phyloP scores from a whole-genome alignment of 1,284 basidiomycete genomes.

The Apiotrichum sp. region DNA sequence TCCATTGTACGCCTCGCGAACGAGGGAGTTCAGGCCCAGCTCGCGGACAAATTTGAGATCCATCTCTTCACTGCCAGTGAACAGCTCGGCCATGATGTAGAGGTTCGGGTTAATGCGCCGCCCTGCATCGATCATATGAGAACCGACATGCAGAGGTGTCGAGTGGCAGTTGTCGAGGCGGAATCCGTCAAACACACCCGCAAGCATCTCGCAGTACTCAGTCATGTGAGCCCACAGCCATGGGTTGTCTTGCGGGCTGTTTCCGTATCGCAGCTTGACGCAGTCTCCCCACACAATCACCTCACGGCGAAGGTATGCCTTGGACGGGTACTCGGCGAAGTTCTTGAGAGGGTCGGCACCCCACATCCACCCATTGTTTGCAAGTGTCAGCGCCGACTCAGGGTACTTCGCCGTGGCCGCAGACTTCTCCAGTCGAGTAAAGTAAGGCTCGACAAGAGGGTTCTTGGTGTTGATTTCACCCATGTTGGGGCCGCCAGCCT shows the following conservation, averaged over 20 bases:
- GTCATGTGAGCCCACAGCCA: conserved; percentile 95
- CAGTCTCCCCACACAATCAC: conserved; percentile 98
- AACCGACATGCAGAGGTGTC: conserved; percentile 90
- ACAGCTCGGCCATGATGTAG: conserved; percentile 93
- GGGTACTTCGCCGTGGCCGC: conserved; percentile 56
- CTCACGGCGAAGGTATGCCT: conserved; percentile 89
- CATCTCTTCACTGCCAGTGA: conserved; percentile 92
- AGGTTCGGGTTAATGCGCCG: conserved; percentile 81
- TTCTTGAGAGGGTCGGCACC: conserved; percentile 87
- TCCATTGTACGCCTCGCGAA: conserved; percentile 86
- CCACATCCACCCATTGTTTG: conserved; percentile 99
- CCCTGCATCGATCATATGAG: conserved; percentile 82
- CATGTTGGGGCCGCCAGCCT: conserved; percentile 73
- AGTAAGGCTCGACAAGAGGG: conserved; percentile 81
- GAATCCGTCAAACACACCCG: conserved; percentile 84
- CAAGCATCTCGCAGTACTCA: conserved; percentile 73
- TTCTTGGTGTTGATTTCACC: conserved; percentile 69
- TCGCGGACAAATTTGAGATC: conserved; percentile 84
- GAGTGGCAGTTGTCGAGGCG: conserved; percentile 98
- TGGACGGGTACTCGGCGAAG: conserved; percentile 92
- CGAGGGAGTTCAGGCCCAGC: conserved; percentile 82
- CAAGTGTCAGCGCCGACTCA: conserved; percentile 67
- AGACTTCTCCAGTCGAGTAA: conserved; percentile 67
- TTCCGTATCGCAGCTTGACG: conserved; percentile 91
- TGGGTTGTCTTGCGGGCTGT: conserved; percentile 70